Evolutionary conservation across 768 basidiomycete genomes (phyloP), one percentile per base, ranked within the genome.

Genomic region (Kwoniella dejecticola): DNA sequence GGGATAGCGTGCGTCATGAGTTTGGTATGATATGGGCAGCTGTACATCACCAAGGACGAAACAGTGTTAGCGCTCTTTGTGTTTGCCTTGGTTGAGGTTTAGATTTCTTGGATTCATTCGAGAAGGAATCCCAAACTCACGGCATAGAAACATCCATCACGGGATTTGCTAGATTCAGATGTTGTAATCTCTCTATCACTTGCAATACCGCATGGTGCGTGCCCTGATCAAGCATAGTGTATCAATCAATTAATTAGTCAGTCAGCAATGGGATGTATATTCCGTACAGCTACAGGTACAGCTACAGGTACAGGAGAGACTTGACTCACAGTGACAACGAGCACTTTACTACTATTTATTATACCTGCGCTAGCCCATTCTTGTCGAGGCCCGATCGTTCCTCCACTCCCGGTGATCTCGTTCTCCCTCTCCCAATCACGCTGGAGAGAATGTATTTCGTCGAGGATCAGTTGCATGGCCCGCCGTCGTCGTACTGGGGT

Each of bases 71-170:
- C n/a, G n/a, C n/a, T n/a, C n/a, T n/a, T n/a, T n/a, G n/a, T n/a
- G n/a, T n/a, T n/a, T n/a, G n/a, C n/a, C n/a, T n/a, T n/a, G n/a
- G n/a, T n/a, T n/a, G n/a, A n/a, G n/a, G 17, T 38, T 38, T 17
- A 38, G 36, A 38, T 38, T 38, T 38, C 8, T 38, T 38, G 6
- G 12, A 23, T n/a, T 33, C 19, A 17, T 11, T 5, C 17, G 36
- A 2, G 12, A 8, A 23, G 31, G 50, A 31, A 19, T 17, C 13
- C 23, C 21, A 12, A 21, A 74, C 76, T 52, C 63, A 77, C 76
- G 74, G 74, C 70, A 76, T 74, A 24, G 47, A 57, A 11, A 77
- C 69, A 46, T 77, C 76, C 70, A 77, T 75, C 2, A 77, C 76
- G 13, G 74, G 74, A 63, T 71, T 77, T 2, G 76, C 76, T 15